Conservation (phyloP, 352 stramenopile genomes). For the Phytophthora pinifolia region DNA sequence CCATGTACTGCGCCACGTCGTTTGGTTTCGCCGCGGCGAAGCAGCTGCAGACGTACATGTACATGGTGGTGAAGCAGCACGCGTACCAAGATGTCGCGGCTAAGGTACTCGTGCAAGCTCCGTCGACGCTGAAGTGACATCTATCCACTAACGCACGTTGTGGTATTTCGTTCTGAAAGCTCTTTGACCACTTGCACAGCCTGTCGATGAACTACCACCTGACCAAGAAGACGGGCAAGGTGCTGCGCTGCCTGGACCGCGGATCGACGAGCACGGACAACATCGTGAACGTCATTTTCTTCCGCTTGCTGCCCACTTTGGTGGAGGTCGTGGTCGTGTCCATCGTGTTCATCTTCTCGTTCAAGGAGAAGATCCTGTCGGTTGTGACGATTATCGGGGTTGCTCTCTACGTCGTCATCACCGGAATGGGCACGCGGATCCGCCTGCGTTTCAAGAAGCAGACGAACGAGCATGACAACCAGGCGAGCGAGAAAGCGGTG, state of each 20-base stretch:
- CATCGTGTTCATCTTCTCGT: conserved; percentile 88
- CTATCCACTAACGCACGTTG: conserved; percentile 1
- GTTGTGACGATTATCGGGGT: conserved; percentile 90
- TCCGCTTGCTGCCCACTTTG: conserved; percentile 94
- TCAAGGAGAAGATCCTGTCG: conserved; percentile 90
- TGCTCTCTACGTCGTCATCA: conserved; percentile 92
- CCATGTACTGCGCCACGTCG: conserved; percentile 64
- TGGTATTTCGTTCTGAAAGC: conserved; percentile 23
- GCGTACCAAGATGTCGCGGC: conserved; percentile 96
- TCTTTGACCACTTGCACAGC: conserved; percentile 94
- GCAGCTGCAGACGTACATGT: conserved; percentile 93
- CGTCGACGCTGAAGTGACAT: background rate
- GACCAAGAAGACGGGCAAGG: conserved; percentile 96
- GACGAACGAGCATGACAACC: conserved; percentile 95
- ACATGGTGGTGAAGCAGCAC: conserved; percentile 95
- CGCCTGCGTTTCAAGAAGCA: conserved; percentile 90
- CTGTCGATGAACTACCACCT: conserved; percentile 97
- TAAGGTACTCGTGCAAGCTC: conserved; percentile 34
- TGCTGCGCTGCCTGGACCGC: conserved; percentile 91
- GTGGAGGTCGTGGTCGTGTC: conserved; percentile 94
- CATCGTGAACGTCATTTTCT: conserved; percentile 97
- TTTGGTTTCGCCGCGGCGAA: conserved; percentile 88
- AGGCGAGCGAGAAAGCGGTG: conserved; percentile 94
- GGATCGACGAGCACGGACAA: conserved; percentile 87
- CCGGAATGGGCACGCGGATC: conserved; percentile 74